Percentiles rank a stretch among this genome's conserved stretches.
Evolutionary conservation across 208 protist species (phyloP).

Genomic region (Wallacemonas collosoma): DNA sequence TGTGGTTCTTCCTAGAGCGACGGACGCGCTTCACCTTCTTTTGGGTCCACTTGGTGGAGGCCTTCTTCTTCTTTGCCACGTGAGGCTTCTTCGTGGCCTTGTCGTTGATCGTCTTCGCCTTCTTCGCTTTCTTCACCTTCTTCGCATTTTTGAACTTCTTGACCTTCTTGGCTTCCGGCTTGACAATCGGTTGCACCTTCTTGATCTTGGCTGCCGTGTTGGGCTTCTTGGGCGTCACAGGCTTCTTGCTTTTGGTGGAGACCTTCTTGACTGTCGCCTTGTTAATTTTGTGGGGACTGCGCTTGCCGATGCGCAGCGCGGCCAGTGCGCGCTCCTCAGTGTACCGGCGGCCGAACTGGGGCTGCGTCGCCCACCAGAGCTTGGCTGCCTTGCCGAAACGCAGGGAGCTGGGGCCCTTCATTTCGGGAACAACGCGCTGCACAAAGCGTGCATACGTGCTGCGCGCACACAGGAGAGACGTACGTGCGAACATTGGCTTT

Average conservation of each 20-base stretch:
- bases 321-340: constrained; percentile 7
- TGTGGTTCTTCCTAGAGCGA: too few species aligned
- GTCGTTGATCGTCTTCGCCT: background rate
- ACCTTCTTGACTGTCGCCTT: constrained; percentile 14
- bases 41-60: background rate
- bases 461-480: background rate
- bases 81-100: constrained; percentile 13
- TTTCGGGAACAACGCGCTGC: background rate
- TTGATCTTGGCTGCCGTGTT: background rate
- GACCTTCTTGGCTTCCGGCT: background rate
- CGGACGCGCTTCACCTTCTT: too few species aligned
- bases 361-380: constrained; percentile 21
- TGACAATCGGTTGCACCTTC: background rate
- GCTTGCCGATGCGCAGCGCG: constrained; percentile 8
- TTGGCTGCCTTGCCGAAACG: constrained; percentile 10
- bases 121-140: constrained; percentile 17
- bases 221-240: background rate
- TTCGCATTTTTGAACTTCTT: constrained; percentile 7
- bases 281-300: background rate
- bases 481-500: constrained; percentile 15
- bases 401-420: constrained; percentile 3
- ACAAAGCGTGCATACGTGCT: constrained; percentile 16
- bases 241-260: constrained; percentile 2
- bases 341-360: constrained; percentile 5
- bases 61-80: constrained; percentile 10